These are phyloP conservation scores for Astrothelium subdiscretum DNA, from an alignment of 495 filamentous ascomycete genomes.

Conservation along the genomic window DNA sequence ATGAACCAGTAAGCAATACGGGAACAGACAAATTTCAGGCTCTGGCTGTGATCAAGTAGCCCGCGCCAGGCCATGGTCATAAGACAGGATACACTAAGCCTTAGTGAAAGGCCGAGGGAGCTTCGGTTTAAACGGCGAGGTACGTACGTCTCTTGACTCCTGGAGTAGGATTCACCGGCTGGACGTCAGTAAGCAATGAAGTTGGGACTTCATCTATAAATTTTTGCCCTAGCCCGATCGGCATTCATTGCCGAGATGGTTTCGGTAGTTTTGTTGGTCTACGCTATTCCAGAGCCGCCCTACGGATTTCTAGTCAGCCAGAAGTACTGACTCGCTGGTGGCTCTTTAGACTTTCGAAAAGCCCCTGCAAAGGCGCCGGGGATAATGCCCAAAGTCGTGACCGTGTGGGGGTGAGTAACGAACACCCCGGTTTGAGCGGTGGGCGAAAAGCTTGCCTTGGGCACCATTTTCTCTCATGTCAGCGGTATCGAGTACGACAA, in stretches of 20 bases:
- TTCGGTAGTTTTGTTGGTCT: neutral
- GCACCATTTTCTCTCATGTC: neutral
- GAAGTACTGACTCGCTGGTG: neutral
- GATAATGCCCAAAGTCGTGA: neutral
- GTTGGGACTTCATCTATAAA: neutral
- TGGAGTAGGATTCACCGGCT: conserved; percentile 2
- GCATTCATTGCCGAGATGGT: neutral
- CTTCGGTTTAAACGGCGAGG: neutral
- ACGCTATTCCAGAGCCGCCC: neutral
- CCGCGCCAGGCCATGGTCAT: neutral
- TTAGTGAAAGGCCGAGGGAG: neutral
- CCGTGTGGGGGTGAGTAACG: neutral
- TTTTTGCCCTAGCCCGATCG: neutral
- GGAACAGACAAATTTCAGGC: neutral
- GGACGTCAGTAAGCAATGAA: neutral
- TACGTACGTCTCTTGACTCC: neutral
- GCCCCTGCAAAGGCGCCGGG: neutral
- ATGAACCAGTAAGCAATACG: neutral
- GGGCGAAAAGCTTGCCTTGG: neutral
- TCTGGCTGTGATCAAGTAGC: neutral
- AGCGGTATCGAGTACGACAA: neutral
- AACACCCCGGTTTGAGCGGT: neutral
- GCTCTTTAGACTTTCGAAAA: neutral
- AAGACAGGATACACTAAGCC: neutral
- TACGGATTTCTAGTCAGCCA: neutral